Conservation (phyloP, 129 eudicot genomes). For the Helianthus tuberosus region DNA sequence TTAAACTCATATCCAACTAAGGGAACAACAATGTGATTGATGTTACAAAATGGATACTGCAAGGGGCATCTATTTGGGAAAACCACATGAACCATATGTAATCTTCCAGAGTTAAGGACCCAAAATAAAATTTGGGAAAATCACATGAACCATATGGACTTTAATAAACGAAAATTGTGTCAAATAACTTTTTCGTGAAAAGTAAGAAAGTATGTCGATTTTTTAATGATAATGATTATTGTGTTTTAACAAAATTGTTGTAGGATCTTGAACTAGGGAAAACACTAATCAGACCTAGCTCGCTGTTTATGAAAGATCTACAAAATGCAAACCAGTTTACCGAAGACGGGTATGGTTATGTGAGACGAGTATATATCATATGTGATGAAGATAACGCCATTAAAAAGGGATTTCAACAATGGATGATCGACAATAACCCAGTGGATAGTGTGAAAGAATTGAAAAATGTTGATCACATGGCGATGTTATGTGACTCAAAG, state of each 20-base stretch:
- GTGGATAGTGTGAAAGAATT: conserved; percentile 48
- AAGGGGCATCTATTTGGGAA: too few species aligned
- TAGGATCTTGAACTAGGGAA: conserved; percentile 59
- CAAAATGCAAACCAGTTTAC: conserved; percentile 25
- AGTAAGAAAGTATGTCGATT: neutral
- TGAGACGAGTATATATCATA: conserved; percentile 42
- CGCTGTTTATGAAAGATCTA: conserved; percentile 43
- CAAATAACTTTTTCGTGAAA: too few species aligned
- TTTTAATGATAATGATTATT: too few species aligned
- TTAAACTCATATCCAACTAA: too few species aligned
- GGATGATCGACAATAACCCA: conserved; percentile 46
- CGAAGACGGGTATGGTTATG: conserved; percentile 46
- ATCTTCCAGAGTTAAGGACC: too few species aligned
- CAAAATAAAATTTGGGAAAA: too few species aligned
- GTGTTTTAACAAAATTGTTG: neutral
- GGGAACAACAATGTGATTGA: too few species aligned
- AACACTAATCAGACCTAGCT: conserved; percentile 42
- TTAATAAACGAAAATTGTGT: neutral
- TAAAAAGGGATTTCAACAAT: conserved; percentile 36
- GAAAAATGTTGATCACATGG: conserved; percentile 61
- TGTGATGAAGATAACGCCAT: conserved; percentile 48
- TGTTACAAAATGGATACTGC: too few species aligned
- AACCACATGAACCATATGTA: too few species aligned
- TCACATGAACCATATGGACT: too few species aligned
- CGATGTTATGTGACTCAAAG: conserved; percentile 58